Evolutionary conservation across 106 monocot genomes (phyloP).

Genomic region (Narthecium ossifragum): DNA sequence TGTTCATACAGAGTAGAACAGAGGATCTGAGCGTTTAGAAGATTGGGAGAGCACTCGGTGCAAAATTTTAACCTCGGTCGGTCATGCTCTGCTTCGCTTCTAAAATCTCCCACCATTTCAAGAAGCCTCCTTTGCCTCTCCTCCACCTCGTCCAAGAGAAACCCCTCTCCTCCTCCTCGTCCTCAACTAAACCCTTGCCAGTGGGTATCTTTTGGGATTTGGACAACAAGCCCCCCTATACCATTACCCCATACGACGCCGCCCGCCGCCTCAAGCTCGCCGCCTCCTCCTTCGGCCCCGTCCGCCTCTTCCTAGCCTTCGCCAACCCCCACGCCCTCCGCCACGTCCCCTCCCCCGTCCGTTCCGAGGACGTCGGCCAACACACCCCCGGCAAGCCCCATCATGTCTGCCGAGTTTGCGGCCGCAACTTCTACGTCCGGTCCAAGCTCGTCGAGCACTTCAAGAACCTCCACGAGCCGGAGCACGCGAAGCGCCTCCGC

Average conservation of each 20-base stretch:
- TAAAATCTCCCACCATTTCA: too few species aligned
- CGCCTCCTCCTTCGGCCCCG: slow-evolving; percentile 11
- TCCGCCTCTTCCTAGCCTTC: slow-evolving; percentile 5
- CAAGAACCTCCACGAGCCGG: slow-evolving; percentile 36
- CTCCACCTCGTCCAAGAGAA: too few species aligned
- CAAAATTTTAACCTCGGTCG: too few species aligned
- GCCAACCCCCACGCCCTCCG: neutral
- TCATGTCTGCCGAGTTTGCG: slow-evolving; percentile 46
- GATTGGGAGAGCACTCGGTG: too few species aligned
- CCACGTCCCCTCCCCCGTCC: slow-evolving; percentile 1
- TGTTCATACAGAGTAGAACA: too few species aligned
- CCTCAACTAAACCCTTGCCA: neutral
- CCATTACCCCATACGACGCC: slow-evolving; percentile 36
- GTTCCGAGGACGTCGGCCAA: slow-evolving; percentile 3
- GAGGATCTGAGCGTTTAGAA: too few species aligned
- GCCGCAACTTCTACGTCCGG: slow-evolving; percentile 29
- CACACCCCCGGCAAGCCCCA: slow-evolving; percentile 7
- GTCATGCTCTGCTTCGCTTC: too few species aligned
- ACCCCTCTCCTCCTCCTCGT: neutral
- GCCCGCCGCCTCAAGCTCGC: slow-evolving; percentile 35
- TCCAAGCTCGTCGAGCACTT: slow-evolving; percentile 45
- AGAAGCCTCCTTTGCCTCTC: too few species aligned
- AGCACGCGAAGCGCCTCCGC: slow-evolving; percentile 46
- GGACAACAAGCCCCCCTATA: slow-evolving; percentile 29
- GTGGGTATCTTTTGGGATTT: slow-evolving; percentile 58